Evolutionary conservation across 2,329 filamentous ascomycete genomes (phyloP).

Genomic region (Furcasterigmium sp.): DNA sequence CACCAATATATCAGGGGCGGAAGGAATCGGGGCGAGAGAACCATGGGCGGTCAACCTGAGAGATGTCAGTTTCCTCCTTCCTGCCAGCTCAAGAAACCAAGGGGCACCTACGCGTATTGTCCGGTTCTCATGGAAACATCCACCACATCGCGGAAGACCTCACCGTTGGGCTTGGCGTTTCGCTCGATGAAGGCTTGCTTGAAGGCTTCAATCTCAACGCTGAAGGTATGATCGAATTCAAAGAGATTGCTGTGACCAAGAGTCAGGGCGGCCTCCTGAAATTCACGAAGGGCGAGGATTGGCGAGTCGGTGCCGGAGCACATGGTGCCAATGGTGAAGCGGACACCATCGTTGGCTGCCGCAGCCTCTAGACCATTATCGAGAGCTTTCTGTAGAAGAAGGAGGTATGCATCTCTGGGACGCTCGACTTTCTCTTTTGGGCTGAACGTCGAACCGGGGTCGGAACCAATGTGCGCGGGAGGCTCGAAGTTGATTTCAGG

Average conservation of each 20-base stretch:
- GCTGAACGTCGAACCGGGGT: too few relatives aligned
- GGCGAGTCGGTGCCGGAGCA: constrained; percentile 77
- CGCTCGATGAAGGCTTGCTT: constrained; percentile 61
- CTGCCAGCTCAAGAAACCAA: too few relatives aligned
- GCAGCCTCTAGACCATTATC: constrained; percentile 13
- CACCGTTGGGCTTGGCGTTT: constrained; percentile 43
- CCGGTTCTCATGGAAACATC: constrained; percentile 44
- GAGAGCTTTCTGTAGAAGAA: constrained; percentile 6
- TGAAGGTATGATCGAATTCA: constrained; percentile 50
- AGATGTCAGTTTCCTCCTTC: constrained; percentile 6
- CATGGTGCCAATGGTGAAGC: constrained; percentile 58
- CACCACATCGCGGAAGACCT: constrained; percentile 54
- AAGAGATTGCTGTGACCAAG: constrained; percentile 27
- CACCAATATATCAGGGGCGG: constrained; percentile 57
- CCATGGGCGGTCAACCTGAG: constrained; percentile 55
- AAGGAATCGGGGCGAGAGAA: constrained; percentile 48
- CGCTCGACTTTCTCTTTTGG: too few relatives aligned
- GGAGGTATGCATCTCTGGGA: constrained; percentile 9
- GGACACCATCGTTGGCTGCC: constrained; percentile 18
- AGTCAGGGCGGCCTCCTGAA: constrained; percentile 37
- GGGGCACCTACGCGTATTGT: constrained; percentile 35
- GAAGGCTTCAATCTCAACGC: constrained; percentile 56
- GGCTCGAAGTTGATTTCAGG: too few relatives aligned
- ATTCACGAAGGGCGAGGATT: constrained; percentile 56
- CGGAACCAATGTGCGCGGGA: too few relatives aligned